These are phyloP conservation scores for Metschnikowia kofuensis DNA, from an alignment of 805 yeast genomes.

Conservation along the genomic window DNA sequence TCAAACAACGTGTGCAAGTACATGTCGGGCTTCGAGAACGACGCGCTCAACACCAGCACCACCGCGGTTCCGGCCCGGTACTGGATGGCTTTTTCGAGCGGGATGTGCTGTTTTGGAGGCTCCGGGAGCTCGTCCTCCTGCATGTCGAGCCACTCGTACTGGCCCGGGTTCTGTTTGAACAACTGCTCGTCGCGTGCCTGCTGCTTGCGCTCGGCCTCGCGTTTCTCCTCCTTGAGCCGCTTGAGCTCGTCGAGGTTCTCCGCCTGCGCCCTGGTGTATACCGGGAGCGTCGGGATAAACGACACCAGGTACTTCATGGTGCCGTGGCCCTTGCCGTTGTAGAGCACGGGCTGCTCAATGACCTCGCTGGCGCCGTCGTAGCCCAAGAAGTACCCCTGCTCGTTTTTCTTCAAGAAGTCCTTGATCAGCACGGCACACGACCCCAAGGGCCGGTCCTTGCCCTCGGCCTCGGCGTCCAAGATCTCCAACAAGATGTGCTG, in stretches of 20 bases:
- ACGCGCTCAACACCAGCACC: conserved; percentile 51
- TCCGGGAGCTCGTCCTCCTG: conserved; percentile 31
- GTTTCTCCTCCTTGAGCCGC: conserved; percentile 31
- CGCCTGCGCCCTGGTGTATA: conserved; percentile 57
- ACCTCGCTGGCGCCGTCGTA: conserved; percentile 51
- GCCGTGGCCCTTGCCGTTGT: conserved; percentile 43
- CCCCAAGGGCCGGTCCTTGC: conserved; percentile 66
- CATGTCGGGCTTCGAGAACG: conserved; percentile 45
- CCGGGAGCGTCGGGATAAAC: conserved; percentile 64
- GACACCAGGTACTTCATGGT: conserved; percentile 52
- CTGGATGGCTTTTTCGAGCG: conserved; percentile 51
- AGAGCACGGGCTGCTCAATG: conserved; percentile 43
- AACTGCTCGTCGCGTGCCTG: conserved; percentile 49
- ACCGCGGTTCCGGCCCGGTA: conserved; percentile 63
- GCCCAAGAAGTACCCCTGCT: conserved; percentile 45
- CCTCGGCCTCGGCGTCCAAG: conserved; percentile 64
- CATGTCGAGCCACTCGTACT: conserved; percentile 62
- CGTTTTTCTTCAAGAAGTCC: conserved; percentile 47
- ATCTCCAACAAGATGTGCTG: conserved; percentile 58
- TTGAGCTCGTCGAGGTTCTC: conserved; percentile 44
- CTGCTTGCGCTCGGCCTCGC: conserved; percentile 36
- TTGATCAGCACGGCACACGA: conserved; percentile 48
- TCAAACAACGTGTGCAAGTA: conserved; percentile 62
- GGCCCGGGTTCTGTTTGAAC: conserved; percentile 54
- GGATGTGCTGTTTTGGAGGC: conserved; percentile 42